These are phyloP conservation scores for Inga laurina DNA, from an alignment of 306 rosid species.

Conservation along the genomic window DNA sequence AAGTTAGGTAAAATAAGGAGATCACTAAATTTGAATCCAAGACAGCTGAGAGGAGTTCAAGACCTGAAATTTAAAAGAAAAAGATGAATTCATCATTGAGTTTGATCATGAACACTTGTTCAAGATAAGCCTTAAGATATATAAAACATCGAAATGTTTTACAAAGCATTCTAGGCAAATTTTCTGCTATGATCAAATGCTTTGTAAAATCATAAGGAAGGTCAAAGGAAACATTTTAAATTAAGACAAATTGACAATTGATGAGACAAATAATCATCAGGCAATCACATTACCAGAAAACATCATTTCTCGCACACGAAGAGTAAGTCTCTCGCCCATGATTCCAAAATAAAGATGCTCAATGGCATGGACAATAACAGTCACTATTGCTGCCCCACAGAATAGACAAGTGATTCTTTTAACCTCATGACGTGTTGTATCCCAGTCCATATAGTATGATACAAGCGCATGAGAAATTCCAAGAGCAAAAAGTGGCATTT, in stretches of 20 bases:
- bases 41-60: neutral
- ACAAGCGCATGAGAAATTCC: conserved; percentile 97
- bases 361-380: conserved; percentile 76
- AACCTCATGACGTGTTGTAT: conserved; percentile 71
- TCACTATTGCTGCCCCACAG: conserved; percentile 67
- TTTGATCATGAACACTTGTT: conserved; percentile 17
- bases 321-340: conserved; percentile 96
- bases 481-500: conserved; percentile 95
- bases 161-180: neutral
- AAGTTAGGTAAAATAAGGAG: conserved; percentile 17
- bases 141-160: neutral
- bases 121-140: conserved; percentile 12
- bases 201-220: conserved; percentile 11
- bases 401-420: conserved; percentile 75
- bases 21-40: neutral
- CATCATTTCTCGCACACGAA: conserved; percentile 86
- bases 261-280: neutral
- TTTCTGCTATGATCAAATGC: neutral
- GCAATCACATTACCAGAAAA: conserved; percentile 67
- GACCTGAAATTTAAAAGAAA: conserved; percentile 1
- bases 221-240: neutral
- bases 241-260: conserved; percentile 1
- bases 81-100: conserved; percentile 17
- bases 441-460: conserved; percentile 94
- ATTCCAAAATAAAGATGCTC: conserved; percentile 88